Conservation (phyloP, 2,329 filamentous ascomycete species). For the Metarhizium anisopliae region DNA sequence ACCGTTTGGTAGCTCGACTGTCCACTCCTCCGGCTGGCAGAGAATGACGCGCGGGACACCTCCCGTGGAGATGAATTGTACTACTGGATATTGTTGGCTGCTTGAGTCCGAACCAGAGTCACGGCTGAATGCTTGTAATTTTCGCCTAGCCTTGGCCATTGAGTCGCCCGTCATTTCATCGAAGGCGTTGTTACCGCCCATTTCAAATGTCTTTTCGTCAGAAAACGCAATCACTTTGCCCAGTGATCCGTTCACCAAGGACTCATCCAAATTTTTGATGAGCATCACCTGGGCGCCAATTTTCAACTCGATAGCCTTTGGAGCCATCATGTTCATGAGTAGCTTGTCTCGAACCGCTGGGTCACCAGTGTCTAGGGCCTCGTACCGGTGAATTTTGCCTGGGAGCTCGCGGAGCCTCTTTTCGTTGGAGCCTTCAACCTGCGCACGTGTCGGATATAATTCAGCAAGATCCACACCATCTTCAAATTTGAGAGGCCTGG, state of each 20-base stretch:
- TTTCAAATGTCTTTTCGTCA: conserved; percentile 29
- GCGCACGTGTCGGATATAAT: conserved; percentile 80
- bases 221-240: conserved; percentile 59
- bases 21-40: conserved; percentile 86
- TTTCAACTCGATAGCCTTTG: conserved; percentile 70
- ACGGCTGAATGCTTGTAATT: conserved; percentile 42
- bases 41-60: conserved; percentile 58
- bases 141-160: conserved; percentile 43
- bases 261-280: conserved; percentile 98
- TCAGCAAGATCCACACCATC: conserved; percentile 70
- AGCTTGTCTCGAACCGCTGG: conserved; percentile 63
- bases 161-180: conserved; percentile 31
- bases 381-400: conserved; percentile 58
- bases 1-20: conserved; percentile 90
- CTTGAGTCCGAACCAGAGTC: conserved; percentile 35
- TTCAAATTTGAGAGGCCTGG: conserved; percentile 60
- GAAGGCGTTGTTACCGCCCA: conserved; percentile 32
- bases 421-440: conserved; percentile 83
- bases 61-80: conserved; percentile 71
- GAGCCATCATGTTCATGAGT: conserved; percentile 87
- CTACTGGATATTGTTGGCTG: conserved; percentile 64
- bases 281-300: conserved; percentile 96
- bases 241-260: conserved; percentile 86
- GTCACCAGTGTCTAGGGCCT: conserved; percentile 72
- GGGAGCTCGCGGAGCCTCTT: conserved; percentile 62